These are phyloP conservation scores for Rhynchospora tenuis DNA, from an alignment of 176 grass and related monocot species.

Conservation along the genomic window DNA sequence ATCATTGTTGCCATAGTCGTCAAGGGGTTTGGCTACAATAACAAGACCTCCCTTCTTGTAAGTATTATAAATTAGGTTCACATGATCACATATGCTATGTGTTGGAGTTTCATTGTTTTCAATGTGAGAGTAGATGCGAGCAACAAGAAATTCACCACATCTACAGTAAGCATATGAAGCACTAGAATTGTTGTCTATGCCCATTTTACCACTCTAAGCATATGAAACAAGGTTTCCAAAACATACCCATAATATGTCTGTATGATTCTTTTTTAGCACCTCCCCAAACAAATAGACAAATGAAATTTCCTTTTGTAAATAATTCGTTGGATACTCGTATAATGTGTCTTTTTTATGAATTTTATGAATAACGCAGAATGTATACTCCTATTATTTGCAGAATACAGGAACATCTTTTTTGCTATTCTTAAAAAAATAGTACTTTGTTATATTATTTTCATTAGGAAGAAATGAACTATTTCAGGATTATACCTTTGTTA, in stretches of 20 bases:
- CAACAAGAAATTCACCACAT: background rate
- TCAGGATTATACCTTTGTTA: background rate
- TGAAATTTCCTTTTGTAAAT: background rate
- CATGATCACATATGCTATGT: background rate
- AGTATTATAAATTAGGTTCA: slow-evolving; percentile 20
- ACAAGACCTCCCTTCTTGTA: slow-evolving; percentile 99
- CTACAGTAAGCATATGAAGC: background rate
- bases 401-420: background rate
- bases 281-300: background rate
- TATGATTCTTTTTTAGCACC: background rate
- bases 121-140: background rate
- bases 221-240: background rate
- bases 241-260: background rate
- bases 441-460: background rate
- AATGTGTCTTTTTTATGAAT: background rate
- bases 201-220: background rate
- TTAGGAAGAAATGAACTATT: background rate
- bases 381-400: background rate
- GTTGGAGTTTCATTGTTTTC: background rate
- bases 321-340: background rate
- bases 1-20: slow-evolving; percentile 76
- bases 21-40: slow-evolving; percentile 96
- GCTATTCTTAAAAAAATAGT: background rate
- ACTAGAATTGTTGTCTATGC: background rate
- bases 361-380: background rate